A percentile compares a stretch with the other conserved stretches of the same genome.
phyloP scores from a whole-genome alignment of 805 yeast genomes.

The Zygosaccharomyces bailii region DNA sequence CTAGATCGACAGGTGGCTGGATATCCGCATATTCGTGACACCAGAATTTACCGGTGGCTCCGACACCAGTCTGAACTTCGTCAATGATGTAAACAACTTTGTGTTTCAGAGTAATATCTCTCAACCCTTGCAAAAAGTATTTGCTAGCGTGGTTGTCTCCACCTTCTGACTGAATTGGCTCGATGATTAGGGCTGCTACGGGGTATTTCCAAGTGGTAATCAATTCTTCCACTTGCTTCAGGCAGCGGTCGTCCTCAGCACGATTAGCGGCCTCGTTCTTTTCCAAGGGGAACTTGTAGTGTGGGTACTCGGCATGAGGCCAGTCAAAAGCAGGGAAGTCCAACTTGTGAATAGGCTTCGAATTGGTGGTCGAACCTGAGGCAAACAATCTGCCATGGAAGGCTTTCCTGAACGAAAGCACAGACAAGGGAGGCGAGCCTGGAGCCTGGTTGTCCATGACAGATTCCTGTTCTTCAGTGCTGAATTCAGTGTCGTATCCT shows the following conservation, averaged over 20 bases:
- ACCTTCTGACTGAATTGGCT: conserved; percentile 81
- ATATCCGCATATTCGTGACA: conserved; percentile 68
- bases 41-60: conserved; percentile 71
- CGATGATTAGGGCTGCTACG: conserved; percentile 84
- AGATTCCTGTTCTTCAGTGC: conserved; percentile 63
- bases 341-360: conserved; percentile 92
- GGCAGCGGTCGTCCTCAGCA: conserved; percentile 77
- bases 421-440: conserved; percentile 83
- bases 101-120: conserved; percentile 56
- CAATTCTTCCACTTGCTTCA: conserved; percentile 68
- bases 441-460: conserved; percentile 83
- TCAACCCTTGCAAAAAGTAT: conserved; percentile 57
- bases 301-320: conserved; percentile 95
- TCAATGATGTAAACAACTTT: conserved; percentile 61
- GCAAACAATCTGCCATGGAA: conserved; percentile 97
- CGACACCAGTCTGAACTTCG: conserved; percentile 74
- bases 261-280: conserved; percentile 59
- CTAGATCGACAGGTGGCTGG: conserved; percentile 61
- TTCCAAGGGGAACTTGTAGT: conserved; percentile 79
- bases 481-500: conserved; percentile 56
- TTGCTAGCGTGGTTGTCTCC: conserved; percentile 71
- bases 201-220: conserved; percentile 67
- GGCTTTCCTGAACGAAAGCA: conserved; percentile 79
- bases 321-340: conserved; percentile 91
- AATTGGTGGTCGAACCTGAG: conserved; percentile 83